Percentiles rank a stretch among this genome's conserved stretches.
phyloP scores from a whole-genome alignment of 2,329 filamentous ascomycete genomes.

The Hymenoscyphus albidus region DNA sequence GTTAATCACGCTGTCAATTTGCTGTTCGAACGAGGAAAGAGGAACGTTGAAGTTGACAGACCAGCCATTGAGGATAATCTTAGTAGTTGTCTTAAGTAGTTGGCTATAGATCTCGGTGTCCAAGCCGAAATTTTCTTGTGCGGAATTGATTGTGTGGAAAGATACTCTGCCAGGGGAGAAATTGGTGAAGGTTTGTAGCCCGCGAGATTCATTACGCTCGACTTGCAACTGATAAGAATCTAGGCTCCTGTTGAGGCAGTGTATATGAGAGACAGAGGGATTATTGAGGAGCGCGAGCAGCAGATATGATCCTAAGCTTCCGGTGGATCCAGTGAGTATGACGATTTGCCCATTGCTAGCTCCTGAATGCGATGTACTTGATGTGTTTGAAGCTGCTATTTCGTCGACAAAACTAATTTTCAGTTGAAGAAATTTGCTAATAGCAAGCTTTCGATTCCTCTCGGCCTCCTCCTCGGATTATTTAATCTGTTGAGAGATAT shows the following conservation, averaged over 20 bases:
- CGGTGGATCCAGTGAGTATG: conserved; percentile 47
- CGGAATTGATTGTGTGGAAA: conserved; percentile 47
- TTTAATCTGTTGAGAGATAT: not conserved
- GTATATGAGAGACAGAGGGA: conserved; percentile 38
- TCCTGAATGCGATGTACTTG: not conserved
- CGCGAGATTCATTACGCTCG: not conserved
- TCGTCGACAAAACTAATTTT: not conserved
- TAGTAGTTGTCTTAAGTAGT: conserved; percentile 18
- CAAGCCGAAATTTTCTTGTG: conserved; percentile 47
- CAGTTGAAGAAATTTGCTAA: not conserved
- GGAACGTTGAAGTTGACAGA: conserved; percentile 38
- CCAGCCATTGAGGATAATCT: conserved; percentile 33
- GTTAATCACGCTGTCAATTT: conserved; percentile 38
- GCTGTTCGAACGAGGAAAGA: conserved; percentile 34
- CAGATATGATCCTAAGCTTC: conserved; percentile 46
- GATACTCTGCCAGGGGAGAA: conserved; percentile 39
- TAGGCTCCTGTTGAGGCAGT: conserved; percentile 42
- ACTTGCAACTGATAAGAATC: not conserved
- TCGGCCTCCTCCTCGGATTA: not conserved
- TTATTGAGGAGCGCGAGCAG: conserved; percentile 38
- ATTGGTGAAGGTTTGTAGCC: not conserved
- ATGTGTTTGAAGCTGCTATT: not conserved
- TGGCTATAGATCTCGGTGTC: not conserved
- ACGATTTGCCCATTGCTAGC: not conserved
- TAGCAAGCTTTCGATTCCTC: not conserved